These are phyloP conservation scores for Russula virescens DNA, from an alignment of 768 basidiomycete species.

Conservation along the genomic window DNA sequence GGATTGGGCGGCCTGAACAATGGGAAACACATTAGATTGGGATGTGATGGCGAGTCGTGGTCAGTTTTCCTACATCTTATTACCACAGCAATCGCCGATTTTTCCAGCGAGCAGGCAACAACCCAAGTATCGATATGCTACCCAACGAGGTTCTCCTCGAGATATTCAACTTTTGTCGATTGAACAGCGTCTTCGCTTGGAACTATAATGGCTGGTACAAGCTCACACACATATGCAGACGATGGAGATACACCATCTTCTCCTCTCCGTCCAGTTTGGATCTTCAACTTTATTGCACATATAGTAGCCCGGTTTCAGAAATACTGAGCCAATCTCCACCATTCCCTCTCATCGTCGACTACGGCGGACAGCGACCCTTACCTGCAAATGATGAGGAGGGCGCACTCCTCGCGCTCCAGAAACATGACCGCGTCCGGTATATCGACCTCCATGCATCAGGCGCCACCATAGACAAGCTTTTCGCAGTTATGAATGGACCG, in stretches of 20 bases:
- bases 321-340: not conserved
- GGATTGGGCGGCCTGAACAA: no score
- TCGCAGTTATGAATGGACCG: not conserved
- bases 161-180: not conserved
- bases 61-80: no score
- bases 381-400: not conserved
- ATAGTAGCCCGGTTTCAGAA: not conserved
- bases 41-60: no score
- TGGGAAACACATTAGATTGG: no score
- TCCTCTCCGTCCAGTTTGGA: not conserved
- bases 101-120: no score
- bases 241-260: not conserved
- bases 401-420: not conserved
- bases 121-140: no score
- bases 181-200: not conserved
- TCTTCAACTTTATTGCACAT: not conserved
- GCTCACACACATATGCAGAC: not conserved
- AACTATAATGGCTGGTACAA: not conserved
- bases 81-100: no score
- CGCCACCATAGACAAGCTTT: not conserved
- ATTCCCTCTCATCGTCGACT: not conserved
- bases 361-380: not conserved
- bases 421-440: not conserved
- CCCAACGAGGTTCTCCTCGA: no score
- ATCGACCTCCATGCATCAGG: not conserved